Conservation (phyloP, 345 rosid species). For the Citrus mangshanensis region DNA sequence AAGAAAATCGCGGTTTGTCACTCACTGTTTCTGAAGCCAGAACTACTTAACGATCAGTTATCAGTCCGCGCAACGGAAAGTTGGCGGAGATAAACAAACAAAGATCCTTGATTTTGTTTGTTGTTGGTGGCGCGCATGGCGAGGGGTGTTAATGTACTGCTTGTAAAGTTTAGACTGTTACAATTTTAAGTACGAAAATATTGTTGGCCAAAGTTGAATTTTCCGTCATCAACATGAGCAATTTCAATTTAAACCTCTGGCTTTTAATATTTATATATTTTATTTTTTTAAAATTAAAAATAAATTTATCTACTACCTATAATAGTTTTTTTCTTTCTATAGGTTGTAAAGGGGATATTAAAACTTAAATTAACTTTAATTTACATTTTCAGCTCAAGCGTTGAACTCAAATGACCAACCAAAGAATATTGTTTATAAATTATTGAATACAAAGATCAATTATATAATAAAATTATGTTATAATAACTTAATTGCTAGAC, state of each 20-base stretch:
- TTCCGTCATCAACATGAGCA: neutral
- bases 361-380: too few relatives aligned
- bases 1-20: neutral
- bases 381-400: rapidly evolving
- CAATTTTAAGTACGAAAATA: neutral
- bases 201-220: neutral
- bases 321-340: too few relatives aligned
- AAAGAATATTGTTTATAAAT: rapidly evolving
- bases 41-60: neutral
- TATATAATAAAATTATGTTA: too few relatives aligned
- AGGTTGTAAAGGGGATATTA: too few relatives aligned
- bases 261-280: too few relatives aligned
- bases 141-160: neutral
- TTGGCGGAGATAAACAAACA: conserved; percentile 3
- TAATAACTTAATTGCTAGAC: too few relatives aligned
- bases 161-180: neutral
- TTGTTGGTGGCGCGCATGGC: neutral
- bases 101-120: conserved; percentile 1
- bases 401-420: too few relatives aligned
- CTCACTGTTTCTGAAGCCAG: neutral
- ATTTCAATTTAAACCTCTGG: too few relatives aligned
- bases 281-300: too few relatives aligned
- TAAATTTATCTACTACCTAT: too few relatives aligned
- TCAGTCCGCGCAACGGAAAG: neutral
- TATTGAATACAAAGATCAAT: too few relatives aligned